Percentiles rank a stretch among this genome's conserved stretches.
Evolutionary conservation across 2,329 filamentous ascomycete species (phyloP).

Genomic region (Diaporthe vexans): DNA sequence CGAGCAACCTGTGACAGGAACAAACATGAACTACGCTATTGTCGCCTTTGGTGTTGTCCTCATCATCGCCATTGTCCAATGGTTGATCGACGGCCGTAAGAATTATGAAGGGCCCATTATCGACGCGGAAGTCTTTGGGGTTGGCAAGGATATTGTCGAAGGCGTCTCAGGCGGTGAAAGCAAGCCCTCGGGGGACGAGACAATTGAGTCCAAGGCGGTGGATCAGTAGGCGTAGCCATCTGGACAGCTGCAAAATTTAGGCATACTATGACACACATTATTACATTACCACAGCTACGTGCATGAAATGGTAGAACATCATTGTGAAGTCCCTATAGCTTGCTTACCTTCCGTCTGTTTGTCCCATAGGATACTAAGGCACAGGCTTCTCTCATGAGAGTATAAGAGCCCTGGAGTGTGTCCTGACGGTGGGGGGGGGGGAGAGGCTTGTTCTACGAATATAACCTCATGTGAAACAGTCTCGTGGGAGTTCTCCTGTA

Average conservation of each 20-base stretch:
- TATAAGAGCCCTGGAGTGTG: too few relatives aligned
- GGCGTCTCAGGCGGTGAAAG: conserved; percentile 41
- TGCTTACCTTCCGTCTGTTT: background rate
- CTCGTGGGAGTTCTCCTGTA: too few relatives aligned
- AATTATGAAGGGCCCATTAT: conserved; percentile 58
- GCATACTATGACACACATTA: background rate
- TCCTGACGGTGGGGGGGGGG: too few relatives aligned
- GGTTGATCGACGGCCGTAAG: conserved; percentile 64
- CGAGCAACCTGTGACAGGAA: conserved; percentile 71
- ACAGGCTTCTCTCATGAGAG: background rate
- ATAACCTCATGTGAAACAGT: too few relatives aligned
- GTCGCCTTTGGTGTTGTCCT: conserved; percentile 64
- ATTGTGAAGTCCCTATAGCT: background rate
- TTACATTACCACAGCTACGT: too few relatives aligned
- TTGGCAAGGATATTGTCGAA: conserved; percentile 43
- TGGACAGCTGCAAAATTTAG: background rate
- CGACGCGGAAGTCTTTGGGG: conserved; percentile 44
- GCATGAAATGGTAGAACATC: background rate
- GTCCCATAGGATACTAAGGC: background rate
- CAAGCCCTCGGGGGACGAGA: conserved; percentile 17
- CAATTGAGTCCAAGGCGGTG: conserved; percentile 25
- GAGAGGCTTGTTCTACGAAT: too few relatives aligned
- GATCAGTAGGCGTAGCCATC: conserved; percentile 14
- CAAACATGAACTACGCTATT: conserved; percentile 76
- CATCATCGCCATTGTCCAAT: conserved; percentile 58